phyloP scores from a whole-genome alignment of 371 early-diverging fungal genomes.

The Actinomortierella ambigua region DNA sequence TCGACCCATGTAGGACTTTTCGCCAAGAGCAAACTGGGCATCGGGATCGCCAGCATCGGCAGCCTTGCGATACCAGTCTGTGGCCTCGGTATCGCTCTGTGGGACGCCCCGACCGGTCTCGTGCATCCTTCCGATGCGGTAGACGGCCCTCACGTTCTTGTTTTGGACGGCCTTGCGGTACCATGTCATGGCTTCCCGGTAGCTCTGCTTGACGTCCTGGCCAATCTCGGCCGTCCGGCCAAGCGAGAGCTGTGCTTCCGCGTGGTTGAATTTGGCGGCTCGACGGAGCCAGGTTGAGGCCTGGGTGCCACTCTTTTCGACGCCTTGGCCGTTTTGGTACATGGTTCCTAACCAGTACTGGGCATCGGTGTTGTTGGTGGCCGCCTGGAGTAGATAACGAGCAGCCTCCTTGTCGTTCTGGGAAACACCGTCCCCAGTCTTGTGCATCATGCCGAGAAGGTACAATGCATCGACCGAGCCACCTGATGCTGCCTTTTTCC shows the following conservation, averaged over 20 bases:
- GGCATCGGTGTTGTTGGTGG: too few species aligned
- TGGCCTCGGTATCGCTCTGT: conserved; percentile 55
- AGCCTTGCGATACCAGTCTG: conserved; percentile 73
- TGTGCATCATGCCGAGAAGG: conserved; percentile 74
- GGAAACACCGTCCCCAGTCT: too few species aligned
- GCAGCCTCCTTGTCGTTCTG: too few species aligned
- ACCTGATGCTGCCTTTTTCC: conserved; percentile 68
- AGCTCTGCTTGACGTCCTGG: too few species aligned
- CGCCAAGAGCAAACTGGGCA: conserved; percentile 87
- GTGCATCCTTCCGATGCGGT: too few species aligned
- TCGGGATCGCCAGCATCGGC: too few species aligned
- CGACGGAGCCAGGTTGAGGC: conserved; percentile 85
- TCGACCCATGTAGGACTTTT: conserved; percentile 84
- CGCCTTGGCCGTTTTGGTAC: conserved; percentile 85
- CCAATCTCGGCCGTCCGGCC: too few species aligned
- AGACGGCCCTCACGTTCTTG: conserved; percentile 53
- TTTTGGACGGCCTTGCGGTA: conserved; percentile 75
- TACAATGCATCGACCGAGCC: conserved; percentile 86
- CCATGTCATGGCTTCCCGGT: too few species aligned
- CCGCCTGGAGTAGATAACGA: too few species aligned
- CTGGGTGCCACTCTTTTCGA: conserved; percentile 59
- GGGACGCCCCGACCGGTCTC: too few species aligned
- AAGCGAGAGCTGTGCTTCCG: conserved; percentile 75
- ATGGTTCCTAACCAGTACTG: conserved; percentile 87
- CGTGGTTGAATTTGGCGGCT: conserved; percentile 81